A percentile compares a stretch with the other conserved stretches of the same genome.
phyloP scores from a whole-genome alignment of 2,329 filamentous ascomycete genomes.

The Cytospora piceae region DNA sequence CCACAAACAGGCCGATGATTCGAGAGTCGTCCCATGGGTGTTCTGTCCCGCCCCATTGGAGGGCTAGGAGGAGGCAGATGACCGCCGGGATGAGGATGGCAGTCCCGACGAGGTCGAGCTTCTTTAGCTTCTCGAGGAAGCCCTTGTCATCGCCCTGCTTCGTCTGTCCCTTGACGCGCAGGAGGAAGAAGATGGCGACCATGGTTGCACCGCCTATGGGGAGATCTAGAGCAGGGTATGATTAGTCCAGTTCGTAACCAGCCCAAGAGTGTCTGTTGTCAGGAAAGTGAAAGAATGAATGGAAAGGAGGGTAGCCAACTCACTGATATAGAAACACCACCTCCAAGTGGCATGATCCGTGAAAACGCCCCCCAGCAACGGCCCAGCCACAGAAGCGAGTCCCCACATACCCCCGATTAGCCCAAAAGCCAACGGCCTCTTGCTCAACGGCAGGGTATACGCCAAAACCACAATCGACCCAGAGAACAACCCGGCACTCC shows the following conservation, averaged over 20 bases:
- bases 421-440: conserved; percentile 58
- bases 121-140: conserved; percentile 44
- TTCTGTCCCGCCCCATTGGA: conserved; percentile 60
- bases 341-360: conserved; percentile 55
- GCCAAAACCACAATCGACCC: conserved; percentile 54
- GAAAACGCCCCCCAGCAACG: conserved; percentile 55
- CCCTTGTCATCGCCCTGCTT: conserved; percentile 34
- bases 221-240: conserved; percentile 34
- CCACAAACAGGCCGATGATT: conserved; percentile 56
- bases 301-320: conserved; percentile 21
- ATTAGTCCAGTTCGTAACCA: conserved; percentile 2
- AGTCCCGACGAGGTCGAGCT: conserved; percentile 55
- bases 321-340: conserved; percentile 52
- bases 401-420: conserved; percentile 61
- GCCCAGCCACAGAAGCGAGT: conserved; percentile 51
- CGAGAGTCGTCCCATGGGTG: conserved; percentile 54
- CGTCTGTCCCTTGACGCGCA: conserved; percentile 45
- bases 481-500: conserved; percentile 55
- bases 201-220: conserved; percentile 53
- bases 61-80: conserved; percentile 56
- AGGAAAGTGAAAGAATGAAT: conserved; percentile 1
- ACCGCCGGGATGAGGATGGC: conserved; percentile 56
- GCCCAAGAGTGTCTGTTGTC: neutral
- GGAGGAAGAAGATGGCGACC: conserved; percentile 51
- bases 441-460: conserved; percentile 55